phyloP scores from a whole-genome alignment of 306 rosid genomes.

The Acmispon strigosus region DNA sequence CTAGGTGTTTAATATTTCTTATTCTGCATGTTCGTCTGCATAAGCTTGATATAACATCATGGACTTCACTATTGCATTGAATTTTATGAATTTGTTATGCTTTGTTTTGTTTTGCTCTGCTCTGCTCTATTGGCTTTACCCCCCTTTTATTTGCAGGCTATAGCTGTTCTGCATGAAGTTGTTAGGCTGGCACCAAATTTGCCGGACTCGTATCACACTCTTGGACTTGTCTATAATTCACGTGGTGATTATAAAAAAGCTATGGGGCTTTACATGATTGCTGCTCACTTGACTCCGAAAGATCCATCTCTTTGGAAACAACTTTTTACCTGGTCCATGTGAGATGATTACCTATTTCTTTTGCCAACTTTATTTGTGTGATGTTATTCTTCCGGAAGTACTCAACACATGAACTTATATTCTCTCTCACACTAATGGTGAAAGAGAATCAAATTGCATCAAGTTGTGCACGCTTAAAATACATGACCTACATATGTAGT shows the following conservation, averaged over 20 bases:
- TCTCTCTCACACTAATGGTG: neutral
- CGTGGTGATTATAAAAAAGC: slow-evolving; percentile 54
- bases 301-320: slow-evolving; percentile 70
- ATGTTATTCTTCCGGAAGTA: slow-evolving; percentile 7
- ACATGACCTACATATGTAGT: neutral
- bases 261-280: slow-evolving; percentile 66
- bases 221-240: slow-evolving; percentile 59
- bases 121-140: slow-evolving; percentile 11
- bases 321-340: slow-evolving; percentile 65
- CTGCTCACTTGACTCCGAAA: slow-evolving; percentile 70
- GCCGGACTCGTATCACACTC: slow-evolving; percentile 75
- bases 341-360: slow-evolving; percentile 29
- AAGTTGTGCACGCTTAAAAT: neutral
- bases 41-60: neutral
- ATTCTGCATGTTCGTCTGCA: slow-evolving; percentile 16
- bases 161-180: slow-evolving; percentile 54
- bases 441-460: neutral
- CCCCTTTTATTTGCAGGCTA: slow-evolving; percentile 43
- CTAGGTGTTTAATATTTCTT: neutral
- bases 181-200: slow-evolving; percentile 69
- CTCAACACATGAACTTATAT: slow-evolving; percentile 1
- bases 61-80: neutral
- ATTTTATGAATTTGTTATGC: neutral
- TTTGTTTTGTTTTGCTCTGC: neutral
- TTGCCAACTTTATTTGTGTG: slow-evolving; percentile 18